Percentiles rank a stretch among this genome's conserved stretches.
These are phyloP conservation scores for Hypomontagnella monticulosa DNA, from an alignment of 495 filamentous ascomycete species.

Conservation along the genomic window DNA sequence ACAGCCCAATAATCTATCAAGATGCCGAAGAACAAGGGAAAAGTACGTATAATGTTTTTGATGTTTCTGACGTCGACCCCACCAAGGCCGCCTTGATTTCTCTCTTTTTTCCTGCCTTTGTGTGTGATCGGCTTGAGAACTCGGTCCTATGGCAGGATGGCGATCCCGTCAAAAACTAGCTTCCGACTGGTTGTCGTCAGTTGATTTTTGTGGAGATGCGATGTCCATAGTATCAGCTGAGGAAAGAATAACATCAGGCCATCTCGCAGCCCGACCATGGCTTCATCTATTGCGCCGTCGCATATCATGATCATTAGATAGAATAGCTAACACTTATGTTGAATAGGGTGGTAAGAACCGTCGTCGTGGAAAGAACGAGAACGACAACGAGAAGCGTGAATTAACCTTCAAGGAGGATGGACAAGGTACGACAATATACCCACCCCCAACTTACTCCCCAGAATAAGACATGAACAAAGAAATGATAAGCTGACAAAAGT, in stretches of 20 bases:
- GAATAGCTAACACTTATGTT: slow-evolving; percentile 23
- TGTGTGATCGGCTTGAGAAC: slow-evolving; percentile 20
- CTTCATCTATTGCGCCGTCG: slow-evolving; percentile 8
- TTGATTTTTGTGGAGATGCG: neutral
- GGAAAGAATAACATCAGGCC: slow-evolving; percentile 2
- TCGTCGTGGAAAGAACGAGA: slow-evolving; percentile 99
- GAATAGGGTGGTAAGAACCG: slow-evolving; percentile 96
- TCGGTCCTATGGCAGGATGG: neutral
- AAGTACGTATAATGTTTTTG: slow-evolving; percentile 65
- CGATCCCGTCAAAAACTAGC: neutral
- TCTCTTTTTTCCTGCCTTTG: slow-evolving; percentile 5
- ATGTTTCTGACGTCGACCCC: slow-evolving; percentile 21
- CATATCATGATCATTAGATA: slow-evolving; percentile 9
- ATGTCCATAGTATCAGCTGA: neutral
- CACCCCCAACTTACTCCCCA: neutral
- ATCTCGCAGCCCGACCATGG: slow-evolving; percentile 1
- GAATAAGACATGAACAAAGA: slow-evolving; percentile 1
- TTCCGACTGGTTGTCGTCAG: slow-evolving; percentile 8
- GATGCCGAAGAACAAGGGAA: slow-evolving; percentile 99
- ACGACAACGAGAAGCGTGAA: slow-evolving; percentile 98
- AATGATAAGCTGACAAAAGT: slow-evolving; percentile 36
- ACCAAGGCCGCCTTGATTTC: slow-evolving; percentile 36
- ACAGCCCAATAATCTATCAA: slow-evolving; percentile 45
- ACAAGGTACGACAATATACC: slow-evolving; percentile 67
- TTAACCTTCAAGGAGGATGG: slow-evolving; percentile 99